Conservation (phyloP, 106 monocot species). For the Allium sativum region DNA sequence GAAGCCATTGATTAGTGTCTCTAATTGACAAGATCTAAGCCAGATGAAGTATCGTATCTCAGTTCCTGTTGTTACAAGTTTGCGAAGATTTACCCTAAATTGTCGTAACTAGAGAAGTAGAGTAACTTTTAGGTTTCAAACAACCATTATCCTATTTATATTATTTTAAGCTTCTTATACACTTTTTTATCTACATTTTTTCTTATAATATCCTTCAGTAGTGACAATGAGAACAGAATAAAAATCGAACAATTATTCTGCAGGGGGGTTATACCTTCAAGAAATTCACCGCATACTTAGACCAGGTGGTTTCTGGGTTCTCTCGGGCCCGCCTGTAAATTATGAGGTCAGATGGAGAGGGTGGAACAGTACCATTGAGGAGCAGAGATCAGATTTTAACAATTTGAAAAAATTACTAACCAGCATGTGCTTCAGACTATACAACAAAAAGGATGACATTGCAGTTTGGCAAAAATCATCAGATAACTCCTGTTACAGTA, state of each 20-base stretch:
- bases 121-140: background rate
- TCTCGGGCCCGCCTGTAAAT: slow-evolving; percentile 79
- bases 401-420: slow-evolving; percentile 60
- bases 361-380: slow-evolving; percentile 72
- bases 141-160: slow-evolving; percentile 22
- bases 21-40: too few species aligned
- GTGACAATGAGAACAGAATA: slow-evolving; percentile 7
- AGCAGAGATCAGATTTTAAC: slow-evolving; percentile 63
- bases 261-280: slow-evolving; percentile 67
- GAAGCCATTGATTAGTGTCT: too few species aligned
- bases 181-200: too few species aligned
- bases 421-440: slow-evolving; percentile 80
- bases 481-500: slow-evolving; percentile 48
- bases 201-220: too few species aligned
- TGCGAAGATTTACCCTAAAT: too few species aligned
- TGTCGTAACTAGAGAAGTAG: too few species aligned
- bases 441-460: slow-evolving; percentile 68
- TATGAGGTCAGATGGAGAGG: slow-evolving; percentile 73
- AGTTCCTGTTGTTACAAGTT: slow-evolving; percentile 27
- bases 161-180: slow-evolving; percentile 38
- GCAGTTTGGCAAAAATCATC: slow-evolving; percentile 74
- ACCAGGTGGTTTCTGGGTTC: slow-evolving; percentile 85
- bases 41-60: slow-evolving; percentile 36
- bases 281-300: slow-evolving; percentile 73
- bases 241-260: slow-evolving; percentile 7